Conservation (phyloP, 176 grass and related monocot genomes). For the Raddia distichophylla region DNA sequence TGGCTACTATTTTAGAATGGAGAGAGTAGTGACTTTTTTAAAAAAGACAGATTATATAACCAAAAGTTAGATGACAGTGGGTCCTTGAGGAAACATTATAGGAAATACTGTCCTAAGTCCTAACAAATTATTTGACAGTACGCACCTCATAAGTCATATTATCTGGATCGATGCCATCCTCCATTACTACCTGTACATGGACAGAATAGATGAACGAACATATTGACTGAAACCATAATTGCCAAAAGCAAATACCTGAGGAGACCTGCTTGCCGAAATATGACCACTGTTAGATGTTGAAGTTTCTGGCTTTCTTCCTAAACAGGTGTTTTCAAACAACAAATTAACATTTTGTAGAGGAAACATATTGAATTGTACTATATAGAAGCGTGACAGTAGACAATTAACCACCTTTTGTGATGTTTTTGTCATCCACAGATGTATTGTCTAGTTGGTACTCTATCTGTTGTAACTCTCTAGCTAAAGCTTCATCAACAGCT, state of each 20-base stretch:
- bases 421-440: conserved; percentile 39
- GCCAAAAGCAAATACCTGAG: conserved; percentile 53
- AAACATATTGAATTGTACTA: conserved; percentile 1
- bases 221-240: conserved; percentile 15
- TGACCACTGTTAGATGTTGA: conserved; percentile 29
- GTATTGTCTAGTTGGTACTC: conserved; percentile 56
- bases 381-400: conserved; percentile 18
- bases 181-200: conserved; percentile 51
- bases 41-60: background rate
- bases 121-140: conserved; percentile 29
- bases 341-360: conserved; percentile 12
- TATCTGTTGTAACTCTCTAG: conserved; percentile 74
- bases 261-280: conserved; percentile 36
- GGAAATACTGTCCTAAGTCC: conserved; percentile 12
- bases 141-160: conserved; percentile 92
- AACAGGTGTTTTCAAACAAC: conserved; percentile 39
- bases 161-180: conserved; percentile 76
- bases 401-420: conserved; percentile 35
- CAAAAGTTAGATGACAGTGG: conserved; percentile 20
- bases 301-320: conserved; percentile 48
- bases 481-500: conserved; percentile 77
- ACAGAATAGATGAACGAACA: conserved; percentile 35
- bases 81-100: conserved; percentile 6
- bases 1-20: no score
- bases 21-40: background rate